phyloP scores from a whole-genome alignment of 2,329 filamentous ascomycete genomes.

The Immersiporthe knoxdaviesiana region DNA sequence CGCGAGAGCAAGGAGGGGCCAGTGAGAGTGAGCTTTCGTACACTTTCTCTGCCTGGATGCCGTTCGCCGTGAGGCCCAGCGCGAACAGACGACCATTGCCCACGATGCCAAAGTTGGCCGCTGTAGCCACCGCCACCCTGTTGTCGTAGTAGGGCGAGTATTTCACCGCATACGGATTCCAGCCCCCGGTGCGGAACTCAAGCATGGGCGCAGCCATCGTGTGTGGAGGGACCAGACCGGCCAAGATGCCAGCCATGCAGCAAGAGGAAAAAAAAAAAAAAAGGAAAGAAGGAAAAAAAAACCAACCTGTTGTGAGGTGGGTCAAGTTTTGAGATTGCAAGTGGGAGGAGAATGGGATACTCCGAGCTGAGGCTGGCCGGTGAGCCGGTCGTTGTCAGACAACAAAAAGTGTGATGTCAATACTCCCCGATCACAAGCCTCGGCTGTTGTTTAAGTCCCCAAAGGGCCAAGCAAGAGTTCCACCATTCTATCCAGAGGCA shows the following conservation, averaged over 20 bases:
- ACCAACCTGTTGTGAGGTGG: background rate
- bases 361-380: background rate
- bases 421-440: constrained; percentile 23
- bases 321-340: background rate
- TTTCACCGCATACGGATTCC: constrained; percentile 95
- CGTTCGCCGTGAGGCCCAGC: constrained; percentile 78
- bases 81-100: constrained; percentile 92
- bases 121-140: constrained; percentile 83
- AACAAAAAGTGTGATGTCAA: constrained; percentile 22
- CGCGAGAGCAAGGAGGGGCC: background rate
- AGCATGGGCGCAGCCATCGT: constrained; percentile 67
- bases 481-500: too few relatives aligned
- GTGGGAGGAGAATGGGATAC: background rate
- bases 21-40: constrained; percentile 42
- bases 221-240: background rate
- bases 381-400: background rate
- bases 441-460: constrained; percentile 18
- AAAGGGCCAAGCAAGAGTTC: too few relatives aligned
- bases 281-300: background rate
- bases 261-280: background rate
- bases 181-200: constrained; percentile 90
- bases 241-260: constrained; percentile 4
- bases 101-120: constrained; percentile 96
- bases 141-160: constrained; percentile 99
- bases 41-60: constrained; percentile 84